Evolutionary conservation across 2,329 filamentous ascomycete genomes (phyloP).

Genomic region (Kalaharituber pfeilii): DNA sequence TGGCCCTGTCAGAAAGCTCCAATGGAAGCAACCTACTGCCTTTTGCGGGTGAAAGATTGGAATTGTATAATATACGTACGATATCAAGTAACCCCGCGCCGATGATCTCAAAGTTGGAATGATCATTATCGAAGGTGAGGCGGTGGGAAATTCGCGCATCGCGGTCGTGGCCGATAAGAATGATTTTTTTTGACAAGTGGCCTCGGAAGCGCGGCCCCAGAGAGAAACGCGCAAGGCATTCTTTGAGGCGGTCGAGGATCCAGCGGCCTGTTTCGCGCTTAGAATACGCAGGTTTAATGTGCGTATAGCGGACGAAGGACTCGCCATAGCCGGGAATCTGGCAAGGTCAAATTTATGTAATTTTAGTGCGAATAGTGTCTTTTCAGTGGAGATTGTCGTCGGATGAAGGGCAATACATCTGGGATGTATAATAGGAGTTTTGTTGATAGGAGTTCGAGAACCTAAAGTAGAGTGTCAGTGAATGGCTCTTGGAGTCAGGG

Average conservation of each 20-base stretch:
- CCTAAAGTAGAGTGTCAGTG: constrained; percentile 18
- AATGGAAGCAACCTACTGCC: constrained; percentile 30
- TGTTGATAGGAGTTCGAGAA: constrained; percentile 28
- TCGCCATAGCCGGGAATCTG: constrained; percentile 33
- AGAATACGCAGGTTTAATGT: constrained; percentile 25
- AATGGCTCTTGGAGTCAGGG: constrained; percentile 5
- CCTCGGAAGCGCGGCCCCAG: constrained; percentile 1
- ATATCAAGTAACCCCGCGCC: constrained; percentile 34
- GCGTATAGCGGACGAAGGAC: constrained; percentile 24
- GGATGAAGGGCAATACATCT: constrained; percentile 21
- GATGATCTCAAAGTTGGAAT: constrained; percentile 23
- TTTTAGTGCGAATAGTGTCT: neutral
- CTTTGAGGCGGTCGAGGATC: constrained; percentile 29
- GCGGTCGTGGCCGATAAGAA: constrained; percentile 35
- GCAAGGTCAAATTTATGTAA: too few species aligned
- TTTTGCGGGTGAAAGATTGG: constrained; percentile 28
- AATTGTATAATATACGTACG: constrained; percentile 34
- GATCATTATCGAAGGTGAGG: constrained; percentile 29
- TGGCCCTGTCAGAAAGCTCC: constrained; percentile 35
- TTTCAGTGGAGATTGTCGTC: neutral
- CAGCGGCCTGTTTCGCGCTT: constrained; percentile 30
- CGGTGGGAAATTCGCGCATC: constrained; percentile 35
- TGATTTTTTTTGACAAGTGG: constrained; percentile 24
- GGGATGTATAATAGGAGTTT: constrained; percentile 32
- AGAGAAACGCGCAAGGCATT: constrained; percentile 22